Evolutionary conservation across 2,329 filamentous ascomycete genomes (phyloP).

Genomic region (Microcyclosporella mali): DNA sequence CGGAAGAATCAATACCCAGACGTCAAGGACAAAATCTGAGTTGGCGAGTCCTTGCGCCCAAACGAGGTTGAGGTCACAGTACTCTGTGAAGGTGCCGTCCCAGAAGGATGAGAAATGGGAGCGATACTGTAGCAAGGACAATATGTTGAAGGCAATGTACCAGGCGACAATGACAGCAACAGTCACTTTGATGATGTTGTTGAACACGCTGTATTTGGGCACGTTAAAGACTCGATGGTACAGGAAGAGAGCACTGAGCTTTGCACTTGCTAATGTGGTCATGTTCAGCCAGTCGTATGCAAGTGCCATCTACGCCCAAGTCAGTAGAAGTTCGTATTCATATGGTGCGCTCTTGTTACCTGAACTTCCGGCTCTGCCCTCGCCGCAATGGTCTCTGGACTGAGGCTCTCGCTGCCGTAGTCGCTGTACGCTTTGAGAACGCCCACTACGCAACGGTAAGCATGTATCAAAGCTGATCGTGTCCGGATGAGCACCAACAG

Average conservation of each 20-base stretch:
- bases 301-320: neutral
- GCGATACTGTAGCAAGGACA: neutral
- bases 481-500: too few species aligned
- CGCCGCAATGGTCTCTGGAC: too few species aligned
- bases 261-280: constrained; percentile 1
- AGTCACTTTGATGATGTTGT: neutral
- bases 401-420: too few species aligned
- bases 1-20: constrained; percentile 3
- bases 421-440: too few species aligned
- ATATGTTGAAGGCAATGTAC: neutral
- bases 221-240: constrained; percentile 3
- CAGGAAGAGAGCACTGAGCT: constrained; percentile 4
- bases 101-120: neutral
- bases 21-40: constrained; percentile 2
- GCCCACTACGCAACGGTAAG: too few species aligned
- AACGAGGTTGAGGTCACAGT: neutral
- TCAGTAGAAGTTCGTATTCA: neutral
- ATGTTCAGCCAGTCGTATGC: constrained; percentile 1
- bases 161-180: constrained; percentile 2
- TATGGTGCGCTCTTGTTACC: too few species aligned
- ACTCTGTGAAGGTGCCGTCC: neutral
- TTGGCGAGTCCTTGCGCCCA: neutral
- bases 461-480: too few species aligned
- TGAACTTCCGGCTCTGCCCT: too few species aligned
- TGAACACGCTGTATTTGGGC: neutral